Conservation (phyloP, 2,329 filamentous ascomycete genomes). For the Penicillium sp. region DNA sequence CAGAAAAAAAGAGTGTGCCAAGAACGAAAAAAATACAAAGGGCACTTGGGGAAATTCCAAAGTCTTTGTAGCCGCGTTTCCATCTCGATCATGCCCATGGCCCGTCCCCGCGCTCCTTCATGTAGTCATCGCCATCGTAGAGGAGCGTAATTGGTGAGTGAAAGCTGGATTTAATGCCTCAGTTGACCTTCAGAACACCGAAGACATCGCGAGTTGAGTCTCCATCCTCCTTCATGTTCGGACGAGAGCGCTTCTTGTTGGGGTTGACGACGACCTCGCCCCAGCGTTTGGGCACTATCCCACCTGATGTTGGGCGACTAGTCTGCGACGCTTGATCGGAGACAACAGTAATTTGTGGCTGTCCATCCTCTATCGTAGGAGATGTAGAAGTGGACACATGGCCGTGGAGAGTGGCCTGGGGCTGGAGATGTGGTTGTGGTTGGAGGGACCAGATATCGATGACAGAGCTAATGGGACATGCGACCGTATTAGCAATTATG, state of each 20-base stretch:
- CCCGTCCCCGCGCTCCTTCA: conserved; percentile 8
- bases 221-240: conserved; percentile 24
- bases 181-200: conserved; percentile 39
- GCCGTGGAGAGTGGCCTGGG: conserved; percentile 36
- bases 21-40: conserved; percentile 1
- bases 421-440: conserved; percentile 42
- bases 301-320: conserved; percentile 16
- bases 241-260: conserved; percentile 33
- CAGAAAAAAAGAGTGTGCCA: conserved; percentile 6
- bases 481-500: neutral
- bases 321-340: conserved; percentile 13
- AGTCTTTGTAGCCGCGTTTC: neutral
- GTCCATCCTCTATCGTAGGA: conserved; percentile 18
- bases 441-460: conserved; percentile 48
- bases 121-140: too few species aligned
- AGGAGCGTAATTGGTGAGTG: conserved; percentile 2
- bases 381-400: conserved; percentile 27
- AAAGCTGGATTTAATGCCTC: conserved; percentile 4
- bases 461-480: conserved; percentile 38
- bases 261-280: conserved; percentile 45
- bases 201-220: conserved; percentile 37
- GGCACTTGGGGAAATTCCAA: neutral
- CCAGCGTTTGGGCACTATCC: conserved; percentile 43
- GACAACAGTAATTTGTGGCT: conserved; percentile 13
- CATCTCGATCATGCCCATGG: conserved; percentile 1